Conservation (phyloP, 495 filamentous ascomycete genomes). For the Tuber borchii region DNA sequence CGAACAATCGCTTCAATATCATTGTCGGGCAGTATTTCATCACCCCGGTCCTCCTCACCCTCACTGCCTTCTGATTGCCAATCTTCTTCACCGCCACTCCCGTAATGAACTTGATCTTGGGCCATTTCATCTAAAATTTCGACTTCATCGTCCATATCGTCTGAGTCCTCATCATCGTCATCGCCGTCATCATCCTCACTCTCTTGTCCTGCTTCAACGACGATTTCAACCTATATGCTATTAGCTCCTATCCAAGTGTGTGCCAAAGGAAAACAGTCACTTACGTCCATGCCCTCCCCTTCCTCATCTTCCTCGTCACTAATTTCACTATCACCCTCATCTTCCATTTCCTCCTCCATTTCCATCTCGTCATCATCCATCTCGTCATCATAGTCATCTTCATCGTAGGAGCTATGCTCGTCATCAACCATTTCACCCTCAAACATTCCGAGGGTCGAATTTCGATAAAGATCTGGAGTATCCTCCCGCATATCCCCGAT, state of each 20-base stretch:
- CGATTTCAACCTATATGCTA: slow-evolving; percentile 73
- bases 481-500: slow-evolving; percentile 85
- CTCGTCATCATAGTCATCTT: slow-evolving; percentile 87
- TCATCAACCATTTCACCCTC: slow-evolving; percentile 86
- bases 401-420: slow-evolving; percentile 62
- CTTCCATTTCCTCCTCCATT: slow-evolving; percentile 63
- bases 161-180: slow-evolving; percentile 60
- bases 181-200: slow-evolving; percentile 58
- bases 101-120: slow-evolving; percentile 53
- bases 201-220: slow-evolving; percentile 64
- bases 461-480: slow-evolving; percentile 93
- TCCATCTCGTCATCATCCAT: slow-evolving; percentile 50
- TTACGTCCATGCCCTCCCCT: slow-evolving; percentile 63
- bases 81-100: slow-evolving; percentile 54
- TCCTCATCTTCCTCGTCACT: slow-evolving; percentile 86
- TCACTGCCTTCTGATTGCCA: slow-evolving; percentile 43
- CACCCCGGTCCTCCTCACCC: slow-evolving; percentile 47
- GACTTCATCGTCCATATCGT: slow-evolving; percentile 53
- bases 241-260: slow-evolving; percentile 30
- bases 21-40: slow-evolving; percentile 41
- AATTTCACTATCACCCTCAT: slow-evolving; percentile 70
- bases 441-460: slow-evolving; percentile 91
- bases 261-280: slow-evolving; percentile 14
- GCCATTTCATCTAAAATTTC: slow-evolving; percentile 54
- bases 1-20: slow-evolving; percentile 44